These are phyloP conservation scores for Tolypocladium ophioglossoides DNA, from an alignment of 2,329 filamentous ascomycete genomes.

Conservation along the genomic window DNA sequence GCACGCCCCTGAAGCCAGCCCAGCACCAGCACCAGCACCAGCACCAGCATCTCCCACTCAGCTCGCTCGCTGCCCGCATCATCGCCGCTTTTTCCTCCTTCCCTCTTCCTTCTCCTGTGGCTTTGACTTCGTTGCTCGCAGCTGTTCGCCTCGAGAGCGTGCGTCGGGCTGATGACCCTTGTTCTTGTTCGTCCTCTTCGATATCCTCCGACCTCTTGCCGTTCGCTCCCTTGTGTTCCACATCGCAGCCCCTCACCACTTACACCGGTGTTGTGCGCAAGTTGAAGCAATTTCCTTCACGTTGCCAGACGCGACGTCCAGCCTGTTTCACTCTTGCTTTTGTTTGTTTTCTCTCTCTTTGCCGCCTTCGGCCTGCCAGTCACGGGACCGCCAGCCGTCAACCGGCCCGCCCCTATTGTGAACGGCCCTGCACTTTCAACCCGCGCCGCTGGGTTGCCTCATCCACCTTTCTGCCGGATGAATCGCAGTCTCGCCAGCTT, in stretches of 20 bases:
- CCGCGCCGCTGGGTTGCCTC: background rate
- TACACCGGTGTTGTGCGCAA: background rate
- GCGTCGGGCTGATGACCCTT: background rate
- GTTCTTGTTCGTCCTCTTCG: background rate
- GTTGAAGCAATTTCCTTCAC: background rate
- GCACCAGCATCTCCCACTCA: background rate
- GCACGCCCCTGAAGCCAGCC: background rate
- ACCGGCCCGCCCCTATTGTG: background rate
- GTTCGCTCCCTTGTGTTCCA: background rate
- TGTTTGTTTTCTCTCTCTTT: background rate
- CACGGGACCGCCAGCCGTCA: background rate
- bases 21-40: background rate
- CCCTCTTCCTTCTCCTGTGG: background rate
- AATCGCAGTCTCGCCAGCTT: background rate
- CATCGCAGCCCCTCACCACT: constrained; percentile 1
- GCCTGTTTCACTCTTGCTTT: background rate
- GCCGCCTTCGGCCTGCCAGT: background rate
- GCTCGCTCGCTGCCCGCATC: background rate
- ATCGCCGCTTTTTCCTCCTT: background rate
- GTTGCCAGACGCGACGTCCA: background rate
- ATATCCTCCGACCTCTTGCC: background rate
- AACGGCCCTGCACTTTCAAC: background rate
- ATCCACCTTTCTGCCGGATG: background rate
- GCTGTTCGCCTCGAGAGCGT: background rate
- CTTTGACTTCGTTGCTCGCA: background rate